Base-by-base conservation (phyloP, 2,329 filamentous ascomycete species). In the Stagonosporopsis chrysanthemi region DNA sequence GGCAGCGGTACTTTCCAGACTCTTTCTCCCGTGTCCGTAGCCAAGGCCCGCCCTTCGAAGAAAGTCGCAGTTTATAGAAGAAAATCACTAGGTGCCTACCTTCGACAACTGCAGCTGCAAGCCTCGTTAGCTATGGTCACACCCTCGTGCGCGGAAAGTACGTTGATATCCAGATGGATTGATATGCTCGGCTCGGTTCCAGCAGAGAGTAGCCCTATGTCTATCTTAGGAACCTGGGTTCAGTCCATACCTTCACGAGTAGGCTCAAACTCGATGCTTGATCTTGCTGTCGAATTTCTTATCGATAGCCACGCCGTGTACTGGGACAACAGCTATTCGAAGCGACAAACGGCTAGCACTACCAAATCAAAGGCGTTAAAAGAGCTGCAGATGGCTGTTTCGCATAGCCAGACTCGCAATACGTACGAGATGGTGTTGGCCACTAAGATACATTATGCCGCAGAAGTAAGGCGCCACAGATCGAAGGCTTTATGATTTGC, bases 361-460 rank as follows among this genome's bases (percentile, higher is more conserved):
- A 65, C 65, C 2, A 72, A 70, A 48, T 64, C 68, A 36, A 70
- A 58, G 45, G 70, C 70, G 3, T 41, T 73, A 36, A 65, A 56
- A 38, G 60, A 64, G 24, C 28, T 73, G 17, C 69, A 71, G 28
- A 52, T 71, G 12, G 60, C 58, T 6, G 58, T 71, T 0, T 52
- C 60, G 4, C 43, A 61, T 7, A 35, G 58, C 7, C 46, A 56
- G 8, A 59, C 43, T 8, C 38, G 46, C 1, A 54, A 62, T 12
- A 71, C 59, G 0, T 72, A 73, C 26, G 69, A 73, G 2, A 54
- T 70, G 31, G 50, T 68, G 1, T 19, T 73, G 11, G 67, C 68
- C 5, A 72, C 68, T 3, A 73, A 73, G 40, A 54, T 71, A 49
- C 70, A 72, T 40, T 71, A 67, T 31, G 65, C 65, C 23, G 68